A percentile compares a stretch with the other conserved stretches of the same genome.
phyloP scores from a whole-genome alignment of 441 rosid species.

The Adansonia gregorii region DNA sequence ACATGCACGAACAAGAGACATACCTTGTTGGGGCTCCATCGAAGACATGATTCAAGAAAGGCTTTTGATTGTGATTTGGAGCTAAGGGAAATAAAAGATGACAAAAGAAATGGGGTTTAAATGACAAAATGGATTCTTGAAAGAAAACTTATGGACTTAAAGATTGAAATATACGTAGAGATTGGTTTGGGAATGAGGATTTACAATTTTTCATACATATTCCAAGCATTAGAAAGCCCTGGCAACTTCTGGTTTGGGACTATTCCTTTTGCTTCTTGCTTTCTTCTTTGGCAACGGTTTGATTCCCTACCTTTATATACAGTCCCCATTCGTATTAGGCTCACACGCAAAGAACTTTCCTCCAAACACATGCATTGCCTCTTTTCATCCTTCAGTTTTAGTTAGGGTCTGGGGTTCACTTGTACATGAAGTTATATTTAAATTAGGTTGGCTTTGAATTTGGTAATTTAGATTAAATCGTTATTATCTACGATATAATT shows the following conservation, averaged over 20 bases:
- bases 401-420: no score
- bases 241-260: constrained; percentile 14
- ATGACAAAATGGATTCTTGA: not conserved
- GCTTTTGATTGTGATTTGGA: not conserved
- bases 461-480: no score
- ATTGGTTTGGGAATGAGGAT: constrained; percentile 24
- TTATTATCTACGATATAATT: no score
- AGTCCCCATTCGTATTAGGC: not conserved
- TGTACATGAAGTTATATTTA: no score
- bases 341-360: constrained; percentile 34
- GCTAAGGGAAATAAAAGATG: not conserved
- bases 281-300: not conserved
- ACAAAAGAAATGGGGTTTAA: constrained; percentile 28
- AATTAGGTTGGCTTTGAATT: no score
- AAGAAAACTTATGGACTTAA: constrained; percentile 27
- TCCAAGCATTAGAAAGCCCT: constrained; percentile 25
- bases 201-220: constrained; percentile 14
- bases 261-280: constrained; percentile 12
- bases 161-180: not conserved
- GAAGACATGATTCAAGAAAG: not conserved
- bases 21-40: constrained; percentile 33
- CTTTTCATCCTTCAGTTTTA: no score
- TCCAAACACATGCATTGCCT: not conserved
- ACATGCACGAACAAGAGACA: not conserved
- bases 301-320: constrained; percentile 19